A percentile compares a stretch with the other conserved stretches of the same genome.
phyloP scores from a whole-genome alignment of 75 land plant genomes.

The Pseudotsuga menziesii region DNA sequence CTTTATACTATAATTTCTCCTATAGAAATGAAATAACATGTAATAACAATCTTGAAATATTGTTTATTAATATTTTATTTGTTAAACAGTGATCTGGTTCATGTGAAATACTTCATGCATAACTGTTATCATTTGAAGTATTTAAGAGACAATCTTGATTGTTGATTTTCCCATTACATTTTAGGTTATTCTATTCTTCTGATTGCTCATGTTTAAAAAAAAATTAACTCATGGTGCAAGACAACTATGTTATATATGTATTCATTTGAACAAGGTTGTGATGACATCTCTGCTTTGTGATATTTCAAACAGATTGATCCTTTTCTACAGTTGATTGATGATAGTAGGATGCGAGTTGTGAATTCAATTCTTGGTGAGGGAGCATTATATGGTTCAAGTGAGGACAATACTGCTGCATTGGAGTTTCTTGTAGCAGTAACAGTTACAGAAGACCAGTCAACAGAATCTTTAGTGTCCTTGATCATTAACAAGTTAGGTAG shows the following conservation, averaged over 20 bases:
- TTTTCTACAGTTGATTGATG: slow-evolving; percentile 65
- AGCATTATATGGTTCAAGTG: slow-evolving; percentile 55
- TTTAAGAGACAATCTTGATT: not conserved
- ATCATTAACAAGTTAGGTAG: slow-evolving; percentile 55
- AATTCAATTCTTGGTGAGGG: slow-evolving; percentile 2
- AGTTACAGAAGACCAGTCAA: slow-evolving; percentile 40
- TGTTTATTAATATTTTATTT: not conserved
- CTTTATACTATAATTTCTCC: not conserved
- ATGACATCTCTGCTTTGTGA: not conserved
- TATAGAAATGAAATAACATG: not conserved
- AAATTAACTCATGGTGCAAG: no score
- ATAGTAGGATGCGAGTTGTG: slow-evolving; percentile 52
- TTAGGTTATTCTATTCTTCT: not conserved
- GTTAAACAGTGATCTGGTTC: not conserved
- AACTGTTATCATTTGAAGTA: not conserved
- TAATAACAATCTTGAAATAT: not conserved
- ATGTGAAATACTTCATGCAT: not conserved
- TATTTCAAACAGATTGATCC: slow-evolving; percentile 73
- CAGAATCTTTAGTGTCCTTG: slow-evolving; percentile 57
- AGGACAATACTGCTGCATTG: slow-evolving; percentile 66
- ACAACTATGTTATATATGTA: not conserved
- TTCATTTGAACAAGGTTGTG: slow-evolving; percentile 1
- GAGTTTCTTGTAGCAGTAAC: slow-evolving; percentile 50
- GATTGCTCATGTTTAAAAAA: no score
- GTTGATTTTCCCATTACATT: not conserved